phyloP scores from a whole-genome alignment of 2,329 filamentous ascomycete species.

The Cladosporium sp. region DNA sequence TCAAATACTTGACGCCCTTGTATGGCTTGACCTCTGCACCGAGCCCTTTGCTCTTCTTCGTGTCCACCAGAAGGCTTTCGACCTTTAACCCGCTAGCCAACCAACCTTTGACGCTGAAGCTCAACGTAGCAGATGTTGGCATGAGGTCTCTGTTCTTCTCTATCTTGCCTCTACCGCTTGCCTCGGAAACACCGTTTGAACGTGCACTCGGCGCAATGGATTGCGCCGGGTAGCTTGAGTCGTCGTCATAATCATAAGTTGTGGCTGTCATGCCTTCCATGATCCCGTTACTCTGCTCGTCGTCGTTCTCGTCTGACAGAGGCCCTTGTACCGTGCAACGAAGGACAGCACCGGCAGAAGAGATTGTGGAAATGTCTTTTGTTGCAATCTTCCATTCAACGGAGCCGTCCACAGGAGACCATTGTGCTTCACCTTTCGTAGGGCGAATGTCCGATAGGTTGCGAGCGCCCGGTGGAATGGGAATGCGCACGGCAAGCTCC shows the following conservation, averaged over 20 bases:
- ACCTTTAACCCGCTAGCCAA: constrained; percentile 60
- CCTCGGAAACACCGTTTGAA: not conserved
- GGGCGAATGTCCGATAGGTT: constrained; percentile 79
- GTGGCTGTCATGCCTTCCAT: constrained; percentile 37
- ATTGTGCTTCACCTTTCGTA: constrained; percentile 76
- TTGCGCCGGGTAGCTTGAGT: constrained; percentile 16
- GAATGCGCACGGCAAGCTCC: constrained; percentile 71
- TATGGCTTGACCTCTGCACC: constrained; percentile 89
- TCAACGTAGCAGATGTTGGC: constrained; percentile 43
- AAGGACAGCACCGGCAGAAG: constrained; percentile 51
- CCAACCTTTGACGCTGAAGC: constrained; percentile 57
- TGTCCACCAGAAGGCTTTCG: constrained; percentile 57
- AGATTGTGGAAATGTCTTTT: constrained; percentile 60
- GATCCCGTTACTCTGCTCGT: constrained; percentile 31
- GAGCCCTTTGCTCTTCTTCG: constrained; percentile 77
- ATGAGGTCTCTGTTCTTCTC: constrained; percentile 41
- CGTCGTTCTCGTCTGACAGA: constrained; percentile 44
- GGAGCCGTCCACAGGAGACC: constrained; percentile 64
- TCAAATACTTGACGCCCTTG: constrained; percentile 97
- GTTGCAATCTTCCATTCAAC: constrained; percentile 80
- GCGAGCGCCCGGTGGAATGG: constrained; percentile 71
- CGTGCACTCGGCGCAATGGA: not conserved
- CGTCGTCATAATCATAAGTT: constrained; percentile 38
- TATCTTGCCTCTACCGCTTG: constrained; percentile 14
- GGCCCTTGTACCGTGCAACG: constrained; percentile 74